Percentiles rank a stretch among this genome's conserved stretches.
Conservation (phyloP, 2,329 filamentous ascomycete species). For the Cladophialophora chaetospira region DNA sequence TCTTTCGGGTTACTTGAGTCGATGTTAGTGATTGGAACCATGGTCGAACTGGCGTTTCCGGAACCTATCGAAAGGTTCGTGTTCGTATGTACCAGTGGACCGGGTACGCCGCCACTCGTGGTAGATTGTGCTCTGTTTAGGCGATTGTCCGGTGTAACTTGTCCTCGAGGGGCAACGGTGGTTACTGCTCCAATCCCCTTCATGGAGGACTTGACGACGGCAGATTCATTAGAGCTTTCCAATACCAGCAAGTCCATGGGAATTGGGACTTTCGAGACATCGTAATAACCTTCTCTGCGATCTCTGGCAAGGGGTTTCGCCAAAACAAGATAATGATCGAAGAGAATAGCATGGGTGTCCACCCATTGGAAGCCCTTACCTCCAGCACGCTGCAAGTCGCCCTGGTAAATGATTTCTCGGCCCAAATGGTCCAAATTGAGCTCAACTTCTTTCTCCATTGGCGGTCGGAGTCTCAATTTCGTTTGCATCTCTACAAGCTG, state of each 20-base stretch:
- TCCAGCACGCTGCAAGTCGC: conserved; percentile 85
- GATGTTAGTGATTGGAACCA: conserved; percentile 51
- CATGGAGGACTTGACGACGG: conserved; percentile 75
- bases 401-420: conserved; percentile 82
- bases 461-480: conserved; percentile 81
- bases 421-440: conserved; percentile 94
- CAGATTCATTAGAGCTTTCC: conserved; percentile 89
- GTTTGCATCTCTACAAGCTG: conserved; percentile 79
- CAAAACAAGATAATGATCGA: conserved; percentile 94
- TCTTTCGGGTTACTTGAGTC: conserved; percentile 61
- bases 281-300: conserved; percentile 78
- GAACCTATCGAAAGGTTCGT: conserved; percentile 68
- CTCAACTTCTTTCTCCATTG: conserved; percentile 78
- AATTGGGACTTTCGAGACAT: conserved; percentile 92
- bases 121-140: conserved; percentile 55
- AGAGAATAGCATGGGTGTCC: conserved; percentile 88
- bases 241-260: conserved; percentile 94
- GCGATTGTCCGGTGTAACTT: conserved; percentile 49
- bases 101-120: conserved; percentile 47
- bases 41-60: conserved; percentile 51
- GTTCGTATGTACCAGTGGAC: conserved; percentile 63
- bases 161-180: conserved; percentile 54
- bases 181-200: conserved; percentile 69
- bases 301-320: conserved; percentile 68
- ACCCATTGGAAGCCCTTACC: conserved; percentile 90